These are phyloP conservation scores for Citrus reticulata DNA, from an alignment of 345 rosid species.

Conservation along the genomic window DNA sequence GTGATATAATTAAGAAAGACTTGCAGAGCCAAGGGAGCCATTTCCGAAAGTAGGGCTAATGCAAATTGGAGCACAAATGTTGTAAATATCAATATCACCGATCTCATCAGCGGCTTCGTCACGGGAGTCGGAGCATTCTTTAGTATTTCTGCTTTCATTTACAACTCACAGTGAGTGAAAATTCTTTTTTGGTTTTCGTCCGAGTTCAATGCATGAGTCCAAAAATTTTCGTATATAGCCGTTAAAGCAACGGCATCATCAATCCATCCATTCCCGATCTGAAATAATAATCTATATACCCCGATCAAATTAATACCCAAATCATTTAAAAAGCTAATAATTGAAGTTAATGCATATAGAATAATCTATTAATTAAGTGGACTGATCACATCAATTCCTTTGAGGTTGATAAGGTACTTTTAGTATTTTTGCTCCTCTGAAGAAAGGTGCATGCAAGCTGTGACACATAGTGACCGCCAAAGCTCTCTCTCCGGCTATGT, in stretches of 20 bases:
- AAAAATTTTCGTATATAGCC: slow-evolving; percentile 30
- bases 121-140: slow-evolving; percentile 14
- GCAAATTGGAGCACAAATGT: slow-evolving; percentile 40
- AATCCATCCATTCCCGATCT: slow-evolving; percentile 45
- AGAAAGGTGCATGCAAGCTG: slow-evolving; percentile 28
- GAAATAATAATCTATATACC: background rate
- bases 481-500: slow-evolving; percentile 43
- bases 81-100: slow-evolving; percentile 24
- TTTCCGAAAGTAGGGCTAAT: background rate
- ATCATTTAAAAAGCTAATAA: too few relatives aligned
- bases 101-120: slow-evolving; percentile 12
- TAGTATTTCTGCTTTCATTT: slow-evolving; percentile 4
- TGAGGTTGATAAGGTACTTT: slow-evolving; percentile 34
- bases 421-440: slow-evolving; percentile 20
- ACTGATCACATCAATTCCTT: slow-evolving; percentile 24
- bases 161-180: slow-evolving; percentile 16
- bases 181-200: slow-evolving; percentile 31
- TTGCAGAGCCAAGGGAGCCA: slow-evolving; percentile 7
- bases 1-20: background rate
- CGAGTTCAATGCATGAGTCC: slow-evolving; percentile 45
- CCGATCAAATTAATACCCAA: too few relatives aligned
- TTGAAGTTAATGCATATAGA: too few relatives aligned
- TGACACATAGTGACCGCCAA: slow-evolving; percentile 49
- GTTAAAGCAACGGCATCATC: slow-evolving; percentile 16
- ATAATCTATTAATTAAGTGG: background rate